Evolutionary conservation across 352 stramenopile genomes (phyloP), one percentile per base, ranked within the genome.

Genomic region (Phytophthora constricta): DNA sequence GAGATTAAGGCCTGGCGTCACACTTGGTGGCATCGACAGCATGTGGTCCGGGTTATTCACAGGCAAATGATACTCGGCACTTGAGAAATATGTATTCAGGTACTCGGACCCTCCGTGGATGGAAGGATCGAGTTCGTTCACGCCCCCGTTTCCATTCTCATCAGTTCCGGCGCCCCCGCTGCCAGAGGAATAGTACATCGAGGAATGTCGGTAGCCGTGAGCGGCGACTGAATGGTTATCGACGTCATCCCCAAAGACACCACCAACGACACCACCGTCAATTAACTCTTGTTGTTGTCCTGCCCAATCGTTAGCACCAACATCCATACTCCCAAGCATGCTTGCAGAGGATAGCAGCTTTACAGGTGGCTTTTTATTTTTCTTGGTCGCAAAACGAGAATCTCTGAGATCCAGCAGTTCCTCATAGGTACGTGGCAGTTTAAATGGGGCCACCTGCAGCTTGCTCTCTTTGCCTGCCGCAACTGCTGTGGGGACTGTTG

Each of bases 71-170:
- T 86, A 89, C 52, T 93, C 83, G 7, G 81, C 68, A 60, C 50
- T 90, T 2, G 82, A 72, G 53, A 92, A 91, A 28, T 90, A 94
- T 52, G 76, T 77, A 62, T 87, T 91, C 39, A 90, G 52, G 43
- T 91, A 94, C 57, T 91, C 83, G 11, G 85, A 90, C 46, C 83
- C 85, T 22, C 77, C 77, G 31, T 93, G 83, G 34, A 92, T 86
- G 0, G 81, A 74, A 23, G 68, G 66, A n/a, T 87, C 79, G 23
- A 76, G 71, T 9, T 86, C 79, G 22, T 70, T 68, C 25, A 67
- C 47, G n/a, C 65, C 70, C 64, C 37, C 34, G 20, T 17, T 31
- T 63, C 42, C 16, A 70, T 59, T 19, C 25, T 73, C 49, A 39
- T 78, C 62, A 26, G 72, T 77, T 26, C 61, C 37, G 20, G 46